A percentile compares a stretch with the other conserved stretches of the same genome.
phyloP scores from a whole-genome alignment of 768 basidiomycete genomes.

The Filobasidium wieringae region DNA sequence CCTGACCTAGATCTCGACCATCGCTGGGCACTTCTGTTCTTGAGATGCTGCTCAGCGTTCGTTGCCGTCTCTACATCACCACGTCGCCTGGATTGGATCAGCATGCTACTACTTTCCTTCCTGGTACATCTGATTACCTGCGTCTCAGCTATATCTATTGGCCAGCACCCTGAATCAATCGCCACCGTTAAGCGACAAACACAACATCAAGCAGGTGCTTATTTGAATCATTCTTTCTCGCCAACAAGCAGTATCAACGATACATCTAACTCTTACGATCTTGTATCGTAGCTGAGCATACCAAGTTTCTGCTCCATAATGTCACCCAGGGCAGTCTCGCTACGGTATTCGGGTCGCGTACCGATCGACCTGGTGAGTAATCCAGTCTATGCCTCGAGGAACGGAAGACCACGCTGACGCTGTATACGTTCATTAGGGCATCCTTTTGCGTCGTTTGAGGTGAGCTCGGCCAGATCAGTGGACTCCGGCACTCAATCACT shows the following conservation, averaged over 20 bases:
- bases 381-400: neutral
- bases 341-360: conserved; percentile 23
- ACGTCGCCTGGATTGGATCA: too few species aligned
- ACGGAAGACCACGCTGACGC: neutral
- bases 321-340: conserved; percentile 29
- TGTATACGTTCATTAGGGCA: conserved; percentile 18
- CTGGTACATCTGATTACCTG: too few species aligned
- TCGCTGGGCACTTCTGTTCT: too few species aligned
- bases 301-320: conserved; percentile 19
- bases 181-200: too few species aligned
- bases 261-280: neutral
- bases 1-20: too few species aligned
- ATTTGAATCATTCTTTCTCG: too few species aligned
- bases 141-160: too few species aligned
- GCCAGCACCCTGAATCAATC: too few species aligned
- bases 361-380: conserved; percentile 19
- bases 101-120: too few species aligned
- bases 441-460: conserved; percentile 36
- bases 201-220: neutral
- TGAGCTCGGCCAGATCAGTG: conserved; percentile 9
- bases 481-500: conserved; percentile 19
- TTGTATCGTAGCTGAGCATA: conserved; percentile 14
- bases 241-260: too few species aligned
- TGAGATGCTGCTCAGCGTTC: too few species aligned
- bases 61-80: too few species aligned